Conservation (phyloP, 345 rosid genomes). For the Acer campestre region DNA sequence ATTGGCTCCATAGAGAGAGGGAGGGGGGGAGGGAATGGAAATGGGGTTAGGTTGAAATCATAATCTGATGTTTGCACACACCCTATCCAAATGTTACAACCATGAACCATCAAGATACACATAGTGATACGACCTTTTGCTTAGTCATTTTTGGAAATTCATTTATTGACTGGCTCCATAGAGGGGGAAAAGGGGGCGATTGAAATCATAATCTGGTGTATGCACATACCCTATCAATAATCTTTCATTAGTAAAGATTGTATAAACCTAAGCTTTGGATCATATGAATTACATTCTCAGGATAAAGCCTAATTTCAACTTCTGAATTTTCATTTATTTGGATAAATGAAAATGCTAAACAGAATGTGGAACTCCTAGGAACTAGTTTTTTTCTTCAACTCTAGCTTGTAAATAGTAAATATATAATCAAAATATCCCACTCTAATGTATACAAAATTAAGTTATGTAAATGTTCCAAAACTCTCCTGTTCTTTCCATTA, state of each 20-base stretch:
- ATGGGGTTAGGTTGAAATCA: neutral
- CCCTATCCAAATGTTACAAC: neutral
- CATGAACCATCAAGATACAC: neutral
- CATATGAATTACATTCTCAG: neutral
- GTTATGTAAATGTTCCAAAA: neutral
- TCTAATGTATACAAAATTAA: neutral
- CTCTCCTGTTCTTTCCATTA: slow-evolving; percentile 11
- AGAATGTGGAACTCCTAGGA: neutral
- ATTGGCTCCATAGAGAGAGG: neutral
- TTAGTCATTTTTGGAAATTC: neutral
- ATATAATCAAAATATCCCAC: neutral
- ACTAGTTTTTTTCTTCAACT: neutral
- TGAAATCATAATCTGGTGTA: neutral
- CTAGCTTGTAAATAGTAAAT: neutral
- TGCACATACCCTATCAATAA: neutral
- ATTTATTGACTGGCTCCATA: neutral
- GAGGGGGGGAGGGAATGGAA: no score
- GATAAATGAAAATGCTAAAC: neutral
- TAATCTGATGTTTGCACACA: neutral
- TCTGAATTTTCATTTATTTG: neutral
- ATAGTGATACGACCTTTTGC: neutral
- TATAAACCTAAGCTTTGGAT: neutral
- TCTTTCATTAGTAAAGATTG: neutral
- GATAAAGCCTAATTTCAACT: neutral
- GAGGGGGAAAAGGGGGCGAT: neutral